Base-by-base conservation (phyloP, 1,284 basidiomycete genomes). In the Microbotryum scabiosae region DNA sequence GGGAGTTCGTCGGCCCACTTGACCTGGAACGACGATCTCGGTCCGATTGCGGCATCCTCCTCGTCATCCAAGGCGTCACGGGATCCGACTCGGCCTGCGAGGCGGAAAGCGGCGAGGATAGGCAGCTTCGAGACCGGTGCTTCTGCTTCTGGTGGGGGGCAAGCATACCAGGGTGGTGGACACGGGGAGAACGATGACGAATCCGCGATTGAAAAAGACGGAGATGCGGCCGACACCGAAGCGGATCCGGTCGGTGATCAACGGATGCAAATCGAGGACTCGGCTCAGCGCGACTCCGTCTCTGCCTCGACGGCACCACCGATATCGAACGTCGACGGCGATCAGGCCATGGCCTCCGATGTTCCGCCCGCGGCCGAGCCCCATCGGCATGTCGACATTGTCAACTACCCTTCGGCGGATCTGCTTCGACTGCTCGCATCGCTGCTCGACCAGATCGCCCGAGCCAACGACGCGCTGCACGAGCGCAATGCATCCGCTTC, bases 371-470 rank as follows among this genome's bases (percentile, higher is more conserved):
- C 28, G 1, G 16, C 26, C 26, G n/a, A 25, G 18, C 3, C 48
- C 25, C 14, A 16, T 21, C 14, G 23, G 10, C 78, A 78, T 62
- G 75, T 83, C 64, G 80, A 83, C 66, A 75, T 83, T 20, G 80
- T 79, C 16, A 77, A 76, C 3, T 82, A 78, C 65, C 80, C 82
- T 0, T 77, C 81, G 0, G 75, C 76, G 41, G 78, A 91, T 59
- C 82, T 98, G 14, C 81, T 98, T 51, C 84, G 83, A 36, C 83
- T 96, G 18, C 84, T 98, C n/a, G 92, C 94, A 0, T 84, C 84
- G 3, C 79, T 97, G 18, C 81, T 98, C 62, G 85, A 89, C 52
- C 89, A 92, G 75, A 97, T 97, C 73, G 91, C 94, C 5, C 83
- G 84, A 3, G 85, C 90, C 5, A 97, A 97, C 75, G 93, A 97